phyloP scores from a whole-genome alignment of 352 stramenopile genomes.

The Globisporangium takayamanum region DNA sequence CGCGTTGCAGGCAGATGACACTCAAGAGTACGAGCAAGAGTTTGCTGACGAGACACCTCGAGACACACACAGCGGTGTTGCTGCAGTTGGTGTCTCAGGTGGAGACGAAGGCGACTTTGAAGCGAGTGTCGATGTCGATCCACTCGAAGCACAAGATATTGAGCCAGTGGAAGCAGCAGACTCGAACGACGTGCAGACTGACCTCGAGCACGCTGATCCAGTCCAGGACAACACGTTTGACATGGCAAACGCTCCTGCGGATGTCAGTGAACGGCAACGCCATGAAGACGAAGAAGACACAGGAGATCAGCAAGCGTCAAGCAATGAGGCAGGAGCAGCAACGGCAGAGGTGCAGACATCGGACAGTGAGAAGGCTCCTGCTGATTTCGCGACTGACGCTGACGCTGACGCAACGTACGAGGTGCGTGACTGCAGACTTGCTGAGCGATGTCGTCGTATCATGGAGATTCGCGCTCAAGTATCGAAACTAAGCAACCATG shows the following conservation, averaged over 20 bases:
- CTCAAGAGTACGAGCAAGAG: constrained; percentile 7
- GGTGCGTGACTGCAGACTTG: neutral
- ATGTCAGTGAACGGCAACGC: too few species aligned
- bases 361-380: too few species aligned
- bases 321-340: too few species aligned
- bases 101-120: neutral
- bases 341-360: too few species aligned
- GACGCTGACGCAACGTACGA: neutral
- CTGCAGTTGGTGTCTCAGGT: neutral
- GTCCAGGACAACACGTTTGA: too few species aligned
- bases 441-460: neutral
- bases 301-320: too few species aligned
- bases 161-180: neutral
- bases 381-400: neutral
- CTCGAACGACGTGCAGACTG: neutral
- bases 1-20: neutral
- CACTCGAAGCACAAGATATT: neutral
- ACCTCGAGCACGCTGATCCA: neutral
- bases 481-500: too few species aligned
- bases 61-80: neutral
- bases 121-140: neutral
- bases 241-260: too few species aligned
- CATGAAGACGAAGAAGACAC: too few species aligned
- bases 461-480: neutral
- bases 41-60: constrained; percentile 6